Evolutionary conservation across 129 eudicot genomes (phyloP), one percentile per base, ranked within the genome.

Genomic region (Gnaphalium uliginosum): DNA sequence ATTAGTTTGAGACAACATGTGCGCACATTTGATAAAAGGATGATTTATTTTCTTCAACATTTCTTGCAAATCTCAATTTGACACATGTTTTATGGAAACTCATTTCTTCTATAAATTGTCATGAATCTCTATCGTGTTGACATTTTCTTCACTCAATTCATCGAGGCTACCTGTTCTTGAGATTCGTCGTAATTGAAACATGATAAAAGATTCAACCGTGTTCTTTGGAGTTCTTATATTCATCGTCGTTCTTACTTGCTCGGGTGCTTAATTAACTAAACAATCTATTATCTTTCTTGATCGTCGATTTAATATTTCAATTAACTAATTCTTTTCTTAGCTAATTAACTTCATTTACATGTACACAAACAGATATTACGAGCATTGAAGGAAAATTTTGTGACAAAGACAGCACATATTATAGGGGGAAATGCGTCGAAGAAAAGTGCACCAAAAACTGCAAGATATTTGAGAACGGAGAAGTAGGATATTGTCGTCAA

Each of bases 371-470:
- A 76, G 74, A 56, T 21, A 30, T 56, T 11, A 5, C 3, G 9
- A 35, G 6, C 35, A 64, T 58, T 2, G 3, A 22, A 13, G 67
- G 46, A 23, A 67, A 76, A 24, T 17, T 2, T 0, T 76, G 81
- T 66, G 81, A 76, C 29, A 76, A 25, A 15, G 59, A 25, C 9
- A 18, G 21, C 58, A 76, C 68, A 2, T 68, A 56, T 56, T 67
- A 76, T 56, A 26, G 67, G 6, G 74, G 68, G n/a, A 76, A 67
- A 21, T 76, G 81, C 15, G 81, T 53, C 0, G 74, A 66, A 14
- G 17, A 54, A 10, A 37, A 56, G 27, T 76, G 81, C 19, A 8
- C 15, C 2, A 15, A 23, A 1, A 56, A 54, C 15, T 76, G 81
- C 27, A 67, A 24, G 57, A 27, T 21, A 23, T 24, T 32, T 37